Conservation (phyloP, 2,329 filamentous ascomycete species). For the Periglandula ipomoeae region DNA sequence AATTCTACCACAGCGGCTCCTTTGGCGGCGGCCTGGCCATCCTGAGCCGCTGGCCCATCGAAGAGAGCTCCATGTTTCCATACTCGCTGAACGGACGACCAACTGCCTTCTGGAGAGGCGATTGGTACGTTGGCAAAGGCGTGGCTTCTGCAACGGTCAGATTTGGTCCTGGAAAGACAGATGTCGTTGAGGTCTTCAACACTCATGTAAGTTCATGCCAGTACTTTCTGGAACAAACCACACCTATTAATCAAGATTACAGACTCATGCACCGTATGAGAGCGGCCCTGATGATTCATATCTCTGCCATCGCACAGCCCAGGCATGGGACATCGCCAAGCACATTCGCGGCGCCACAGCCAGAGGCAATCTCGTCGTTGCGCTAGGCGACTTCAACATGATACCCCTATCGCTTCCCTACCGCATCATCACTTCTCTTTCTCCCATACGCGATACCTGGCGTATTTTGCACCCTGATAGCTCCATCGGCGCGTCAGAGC, state of each 20-base stretch:
- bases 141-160: conserved; percentile 75
- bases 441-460: conserved; percentile 77
- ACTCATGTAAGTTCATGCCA: conserved; percentile 57
- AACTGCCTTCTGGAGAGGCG: conserved; percentile 86
- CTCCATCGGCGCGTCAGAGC: conserved; percentile 63
- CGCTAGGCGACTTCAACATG: conserved; percentile 94
- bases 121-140: conserved; percentile 96
- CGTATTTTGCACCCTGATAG: conserved; percentile 73
- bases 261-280: conserved; percentile 80
- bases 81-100: conserved; percentile 93
- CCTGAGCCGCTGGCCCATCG: conserved; percentile 84
- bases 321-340: conserved; percentile 92
- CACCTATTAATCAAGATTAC: not conserved
- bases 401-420: conserved; percentile 79
- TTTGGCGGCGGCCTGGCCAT: conserved; percentile 88
- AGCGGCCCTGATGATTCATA: conserved; percentile 73
- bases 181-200: conserved; percentile 81
- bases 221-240: not conserved
- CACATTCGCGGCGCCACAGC: conserved; percentile 74
- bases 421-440: conserved; percentile 68
- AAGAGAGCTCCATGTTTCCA: conserved; percentile 73
- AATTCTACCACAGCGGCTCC: conserved; percentile 85
- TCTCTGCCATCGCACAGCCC: conserved; percentile 78
- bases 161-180: conserved; percentile 52
- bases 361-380: conserved; percentile 74